A percentile compares a stretch with the other conserved stretches of the same genome.
Conservation (phyloP, 1,139 yeast species). For the Geotrichum macrosporum region DNA sequence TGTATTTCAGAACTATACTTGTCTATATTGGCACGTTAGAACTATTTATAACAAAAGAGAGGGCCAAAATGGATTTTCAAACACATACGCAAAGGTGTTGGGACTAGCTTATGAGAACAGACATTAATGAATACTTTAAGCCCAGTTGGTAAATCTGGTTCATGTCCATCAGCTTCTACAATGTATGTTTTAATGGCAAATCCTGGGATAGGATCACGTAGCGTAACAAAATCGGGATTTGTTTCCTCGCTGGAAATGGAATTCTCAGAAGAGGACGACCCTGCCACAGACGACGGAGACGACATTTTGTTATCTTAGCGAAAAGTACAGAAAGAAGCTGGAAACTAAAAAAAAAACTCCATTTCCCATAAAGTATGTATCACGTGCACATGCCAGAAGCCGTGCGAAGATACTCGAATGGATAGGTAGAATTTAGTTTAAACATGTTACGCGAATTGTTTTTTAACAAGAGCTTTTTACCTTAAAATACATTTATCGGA, state of each 20-base stretch:
- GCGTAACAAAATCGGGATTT: slow-evolving; percentile 13
- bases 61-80: too few species aligned
- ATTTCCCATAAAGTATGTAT: too few species aligned
- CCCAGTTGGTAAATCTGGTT: slow-evolving; percentile 35
- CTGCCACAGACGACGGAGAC: neutral
- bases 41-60: neutral
- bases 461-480: too few species aligned
- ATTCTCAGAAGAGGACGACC: neutral
- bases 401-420: neutral
- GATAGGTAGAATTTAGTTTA: neutral
- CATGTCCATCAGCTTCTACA: slow-evolving; percentile 36
- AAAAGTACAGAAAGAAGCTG: neutral
- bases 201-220: slow-evolving; percentile 32
- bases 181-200: slow-evolving; percentile 63
- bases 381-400: neutral
- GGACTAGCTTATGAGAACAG: slow-evolving; percentile 62
- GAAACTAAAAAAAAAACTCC: neutral
- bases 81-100: slow-evolving; percentile 44
- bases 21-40: slow-evolving; percentile 35
- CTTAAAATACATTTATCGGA: slow-evolving; percentile 47
- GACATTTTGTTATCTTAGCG: neutral
- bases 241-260: slow-evolving; percentile 1
- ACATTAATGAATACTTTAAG: slow-evolving; percentile 75
- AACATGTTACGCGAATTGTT: too few species aligned
- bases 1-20: slow-evolving; percentile 58